Evolutionary conservation across 2,329 filamentous ascomycete species (phyloP), one percentile per base, ranked within the genome.

Genomic region (Fusarium hostae): DNA sequence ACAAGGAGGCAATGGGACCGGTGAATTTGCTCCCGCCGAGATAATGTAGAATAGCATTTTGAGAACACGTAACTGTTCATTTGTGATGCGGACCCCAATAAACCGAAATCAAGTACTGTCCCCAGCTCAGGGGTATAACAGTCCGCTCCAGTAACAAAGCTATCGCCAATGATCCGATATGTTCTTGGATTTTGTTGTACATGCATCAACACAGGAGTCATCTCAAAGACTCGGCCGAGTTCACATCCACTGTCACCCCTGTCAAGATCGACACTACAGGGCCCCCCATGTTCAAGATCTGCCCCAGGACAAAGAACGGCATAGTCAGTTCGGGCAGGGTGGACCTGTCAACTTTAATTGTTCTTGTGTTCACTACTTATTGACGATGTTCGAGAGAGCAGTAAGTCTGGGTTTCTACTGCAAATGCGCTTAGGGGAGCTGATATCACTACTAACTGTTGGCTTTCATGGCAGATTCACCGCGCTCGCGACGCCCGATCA

Each of bases 181-280:
- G 32, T 39, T 40, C 26, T 26, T 41, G 28, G 20, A 37, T 30
- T 32, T 37, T 12, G 13, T 9, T 15, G 18, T 30, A n/a, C 39
- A 22, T 40, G 16, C 34, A 40, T 34, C 24, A 45, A 61, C n/a
- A 34, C 28, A 18, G 18, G 32, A 22, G 22, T 26, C 15, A 18
- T 20, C n/a, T 16, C 24, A 32, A n/a, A 47, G 39, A 37, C 39
- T 60, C 48, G 58, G 39, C 58, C 48, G 57, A 60, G 50, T 43
- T 22, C 11, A 45, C 32, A 32, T n/a, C 34, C 16, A 32, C 20
- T 22, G 13, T 20, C 24, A 60, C 20, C 50, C 58, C 54, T 41
- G 59, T 50, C 30, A 20, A 37, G 55, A 60, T 63, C 59, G 37
- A n/a, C 54, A 35, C 32, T 62, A 30, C 41, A 37, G 40, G 47